A percentile compares a stretch with the other conserved stretches of the same genome.
These are phyloP conservation scores for Eucalyptus dawsonii DNA, from an alignment of 345 rosid genomes.

Conservation along the genomic window DNA sequence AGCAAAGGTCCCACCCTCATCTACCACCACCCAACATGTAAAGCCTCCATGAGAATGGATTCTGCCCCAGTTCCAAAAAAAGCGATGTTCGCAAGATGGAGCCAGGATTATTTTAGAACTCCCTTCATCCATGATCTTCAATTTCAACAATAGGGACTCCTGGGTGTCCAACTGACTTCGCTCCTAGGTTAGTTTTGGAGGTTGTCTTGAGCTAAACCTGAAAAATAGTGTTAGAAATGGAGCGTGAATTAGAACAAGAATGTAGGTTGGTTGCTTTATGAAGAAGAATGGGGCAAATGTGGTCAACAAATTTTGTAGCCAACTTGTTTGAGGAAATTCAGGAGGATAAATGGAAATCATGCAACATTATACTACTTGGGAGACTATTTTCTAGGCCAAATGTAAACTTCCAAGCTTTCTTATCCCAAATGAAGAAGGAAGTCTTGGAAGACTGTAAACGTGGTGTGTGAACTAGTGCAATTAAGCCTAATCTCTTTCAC, in stretches of 20 bases:
- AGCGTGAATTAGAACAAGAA: neutral
- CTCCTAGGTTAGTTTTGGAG: neutral
- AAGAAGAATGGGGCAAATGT: neutral
- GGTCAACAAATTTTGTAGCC: neutral
- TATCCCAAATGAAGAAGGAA: neutral
- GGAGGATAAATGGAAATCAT: neutral
- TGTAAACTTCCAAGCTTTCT: neutral
- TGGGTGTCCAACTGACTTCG: too few relatives aligned
- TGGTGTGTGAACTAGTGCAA: neutral
- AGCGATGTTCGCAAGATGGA: too few relatives aligned
- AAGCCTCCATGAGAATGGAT: too few relatives aligned
- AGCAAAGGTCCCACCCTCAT: too few relatives aligned
- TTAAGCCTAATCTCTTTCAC: neutral
- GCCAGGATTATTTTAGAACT: too few relatives aligned
- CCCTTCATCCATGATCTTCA: too few relatives aligned
- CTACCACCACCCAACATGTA: too few relatives aligned
- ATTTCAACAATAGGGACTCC: neutral
- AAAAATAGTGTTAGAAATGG: neutral
- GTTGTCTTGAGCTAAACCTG: fast-evolving
- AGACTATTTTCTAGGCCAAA: neutral
- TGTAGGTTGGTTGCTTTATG: neutral
- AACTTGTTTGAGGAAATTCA: too few relatives aligned
- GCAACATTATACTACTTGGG: neutral
- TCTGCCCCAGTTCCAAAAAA: fast-evolving
- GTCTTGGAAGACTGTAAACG: neutral